A percentile compares a stretch with the other conserved stretches of the same genome.
These are phyloP conservation scores for Skeletonema marinoi DNA, from an alignment of 108 stramenopile species.

Conservation along the genomic window DNA sequence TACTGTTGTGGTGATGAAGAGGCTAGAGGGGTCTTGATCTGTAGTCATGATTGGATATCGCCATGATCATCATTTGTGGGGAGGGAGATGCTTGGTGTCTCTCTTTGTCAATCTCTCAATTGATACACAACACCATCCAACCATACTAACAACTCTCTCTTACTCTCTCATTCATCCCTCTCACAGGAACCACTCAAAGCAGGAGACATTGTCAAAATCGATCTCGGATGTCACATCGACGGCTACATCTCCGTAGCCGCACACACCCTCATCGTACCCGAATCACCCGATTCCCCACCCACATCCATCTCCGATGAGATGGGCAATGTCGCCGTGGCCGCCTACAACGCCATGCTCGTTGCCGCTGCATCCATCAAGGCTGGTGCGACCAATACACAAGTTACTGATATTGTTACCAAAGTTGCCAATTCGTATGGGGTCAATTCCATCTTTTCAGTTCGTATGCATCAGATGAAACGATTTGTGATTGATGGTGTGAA, in stretches of 20 bases:
- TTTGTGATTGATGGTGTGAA: conserved; percentile 97
- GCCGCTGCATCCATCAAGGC: conserved; percentile 89
- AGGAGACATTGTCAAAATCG: conserved; percentile 99
- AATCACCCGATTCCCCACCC: conserved; percentile 59
- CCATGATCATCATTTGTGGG: no score
- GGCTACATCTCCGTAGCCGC: conserved; percentile 98
- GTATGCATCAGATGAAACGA: conserved; percentile 99
- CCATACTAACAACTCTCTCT: conserved; percentile 1
- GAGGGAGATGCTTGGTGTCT: no score
- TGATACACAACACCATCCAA: no score
- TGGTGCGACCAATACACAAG: conserved; percentile 89
- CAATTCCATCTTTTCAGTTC: conserved; percentile 90
- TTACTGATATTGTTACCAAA: conserved; percentile 89
- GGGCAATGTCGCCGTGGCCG: conserved; percentile 91
- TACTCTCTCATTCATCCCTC: neutral
- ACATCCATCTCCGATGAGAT: conserved; percentile 44
- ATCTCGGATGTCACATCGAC: conserved; percentile 99
- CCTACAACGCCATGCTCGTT: conserved; percentile 97
- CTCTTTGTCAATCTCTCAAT: no score
- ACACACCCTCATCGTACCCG: conserved; percentile 93
- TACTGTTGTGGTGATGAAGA: neutral
- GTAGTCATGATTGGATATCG: neutral
- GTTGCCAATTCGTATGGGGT: conserved; percentile 96
- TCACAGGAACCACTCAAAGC: conserved; percentile 78
- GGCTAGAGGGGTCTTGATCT: neutral